phyloP scores from a whole-genome alignment of 1,284 basidiomycete genomes.

The Neotropicomus parvogracilis region DNA sequence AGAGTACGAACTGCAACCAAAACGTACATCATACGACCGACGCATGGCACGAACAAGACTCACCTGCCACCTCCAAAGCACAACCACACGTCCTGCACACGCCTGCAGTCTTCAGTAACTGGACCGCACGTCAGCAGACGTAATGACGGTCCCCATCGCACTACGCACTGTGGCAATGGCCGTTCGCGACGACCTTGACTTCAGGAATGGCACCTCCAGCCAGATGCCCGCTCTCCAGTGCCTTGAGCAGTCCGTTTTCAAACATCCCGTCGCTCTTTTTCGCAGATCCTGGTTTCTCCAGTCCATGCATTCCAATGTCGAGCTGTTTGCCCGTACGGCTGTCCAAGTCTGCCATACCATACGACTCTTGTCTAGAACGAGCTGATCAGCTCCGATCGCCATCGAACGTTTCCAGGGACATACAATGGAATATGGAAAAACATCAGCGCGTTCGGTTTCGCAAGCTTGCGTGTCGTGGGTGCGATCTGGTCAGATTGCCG shows the following conservation, averaged over 20 bases:
- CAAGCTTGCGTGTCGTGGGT: constrained; percentile 54
- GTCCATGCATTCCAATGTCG: constrained; percentile 60
- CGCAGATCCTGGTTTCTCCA: constrained; percentile 61
- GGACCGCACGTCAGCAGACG: constrained; percentile 15
- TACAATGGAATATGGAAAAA: constrained; percentile 94
- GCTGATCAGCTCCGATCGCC: background rate
- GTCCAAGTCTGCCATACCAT: constrained; percentile 55
- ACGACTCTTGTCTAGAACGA: constrained; percentile 55
- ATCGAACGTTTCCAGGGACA: constrained; percentile 37
- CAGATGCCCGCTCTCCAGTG: constrained; percentile 61
- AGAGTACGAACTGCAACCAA: constrained; percentile 66
- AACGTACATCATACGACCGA: constrained; percentile 3
- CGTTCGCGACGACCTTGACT: constrained; percentile 82
- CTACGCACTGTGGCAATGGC: constrained; percentile 75
- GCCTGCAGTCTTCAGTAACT: constrained; percentile 87
- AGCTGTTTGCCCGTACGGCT: constrained; percentile 53
- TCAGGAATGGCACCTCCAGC: constrained; percentile 52
- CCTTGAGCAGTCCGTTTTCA: constrained; percentile 67
- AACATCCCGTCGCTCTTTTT: constrained; percentile 80
- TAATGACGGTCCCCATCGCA: no score
- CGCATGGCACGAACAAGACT: constrained; percentile 24
- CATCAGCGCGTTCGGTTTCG: constrained; percentile 89
- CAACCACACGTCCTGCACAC: constrained; percentile 83
- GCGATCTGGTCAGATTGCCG: constrained; percentile 53
- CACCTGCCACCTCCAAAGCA: constrained; percentile 93